These are phyloP conservation scores for Chrysanthemum seticuspe DNA, from an alignment of 129 eudicot genomes.

Conservation along the genomic window DNA sequence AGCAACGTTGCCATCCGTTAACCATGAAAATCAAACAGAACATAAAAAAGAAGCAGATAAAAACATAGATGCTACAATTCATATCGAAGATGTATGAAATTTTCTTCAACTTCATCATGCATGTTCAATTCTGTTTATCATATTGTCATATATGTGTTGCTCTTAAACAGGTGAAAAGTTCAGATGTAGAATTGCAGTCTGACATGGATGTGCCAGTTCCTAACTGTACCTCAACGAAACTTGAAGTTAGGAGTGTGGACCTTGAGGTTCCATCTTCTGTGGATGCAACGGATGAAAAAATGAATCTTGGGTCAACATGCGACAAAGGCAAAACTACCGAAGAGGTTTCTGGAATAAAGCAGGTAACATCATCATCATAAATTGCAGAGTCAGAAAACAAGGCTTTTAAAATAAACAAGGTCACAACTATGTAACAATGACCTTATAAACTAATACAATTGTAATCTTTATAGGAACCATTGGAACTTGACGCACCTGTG, in stretches of 20 bases:
- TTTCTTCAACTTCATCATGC: constrained; percentile 19
- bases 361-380: constrained; percentile 20
- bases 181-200: background rate
- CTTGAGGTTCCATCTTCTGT: constrained; percentile 21
- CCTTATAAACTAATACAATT: constrained; percentile 1
- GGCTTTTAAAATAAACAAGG: background rate
- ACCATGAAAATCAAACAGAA: constrained; percentile 30
- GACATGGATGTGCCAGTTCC: too few relatives aligned
- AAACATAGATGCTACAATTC: constrained; percentile 27
- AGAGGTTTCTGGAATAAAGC: constrained; percentile 20
- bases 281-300: constrained; percentile 20
- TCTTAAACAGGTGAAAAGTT: constrained; percentile 31
- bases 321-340: constrained; percentile 12
- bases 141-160: constrained; percentile 6
- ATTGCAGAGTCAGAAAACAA: background rate
- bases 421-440: background rate
- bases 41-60: constrained; percentile 36
- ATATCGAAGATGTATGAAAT: constrained; percentile 39
- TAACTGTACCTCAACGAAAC: background rate
- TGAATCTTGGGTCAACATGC: constrained; percentile 7
- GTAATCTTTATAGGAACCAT: constrained; percentile 35
- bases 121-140: background rate
- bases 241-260: constrained; percentile 21
- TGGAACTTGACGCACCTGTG: constrained; percentile 23
- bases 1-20: constrained; percentile 13